Evolutionary conservation across 768 basidiomycete genomes (phyloP).

Genomic region (Serendipita sp.): DNA sequence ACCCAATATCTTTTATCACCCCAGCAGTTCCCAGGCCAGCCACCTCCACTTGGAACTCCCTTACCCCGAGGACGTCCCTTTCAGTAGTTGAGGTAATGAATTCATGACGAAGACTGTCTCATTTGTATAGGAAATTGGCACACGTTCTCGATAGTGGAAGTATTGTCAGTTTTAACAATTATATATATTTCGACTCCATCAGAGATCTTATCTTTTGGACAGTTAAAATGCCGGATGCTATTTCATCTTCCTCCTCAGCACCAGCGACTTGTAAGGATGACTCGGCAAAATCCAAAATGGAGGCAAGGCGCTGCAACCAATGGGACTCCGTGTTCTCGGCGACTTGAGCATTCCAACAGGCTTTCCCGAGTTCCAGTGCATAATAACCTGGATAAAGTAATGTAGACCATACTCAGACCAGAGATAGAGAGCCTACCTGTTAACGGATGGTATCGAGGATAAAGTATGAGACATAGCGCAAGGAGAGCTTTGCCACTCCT

Average conservation of each 20-base stretch:
- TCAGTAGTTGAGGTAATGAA: neutral
- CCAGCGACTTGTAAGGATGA: neutral
- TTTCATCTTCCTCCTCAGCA: neutral
- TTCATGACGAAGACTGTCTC: neutral
- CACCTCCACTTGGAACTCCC: neutral
- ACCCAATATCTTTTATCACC: neutral
- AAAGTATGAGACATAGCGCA: constrained; percentile 50
- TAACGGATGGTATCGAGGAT: constrained; percentile 67
- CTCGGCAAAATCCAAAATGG: neutral
- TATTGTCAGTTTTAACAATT: neutral
- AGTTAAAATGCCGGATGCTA: neutral
- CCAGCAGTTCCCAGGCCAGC: neutral
- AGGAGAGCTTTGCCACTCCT: constrained; percentile 39
- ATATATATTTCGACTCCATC: neutral
- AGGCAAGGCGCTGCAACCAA: neutral
- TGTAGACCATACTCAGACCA: neutral
- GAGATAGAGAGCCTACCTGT: constrained; percentile 33
- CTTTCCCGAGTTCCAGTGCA: constrained; percentile 58
- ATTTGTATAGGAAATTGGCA: neutral
- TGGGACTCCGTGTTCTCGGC: constrained; percentile 11
- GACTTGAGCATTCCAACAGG: constrained; percentile 50
- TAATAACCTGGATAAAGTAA: constrained; percentile 41
- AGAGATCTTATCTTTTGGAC: neutral
- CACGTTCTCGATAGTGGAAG: neutral
- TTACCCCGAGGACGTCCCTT: neutral